Conservation (phyloP, 2,329 filamentous ascomycete genomes). For the Lasiodiplodia sp. region DNA sequence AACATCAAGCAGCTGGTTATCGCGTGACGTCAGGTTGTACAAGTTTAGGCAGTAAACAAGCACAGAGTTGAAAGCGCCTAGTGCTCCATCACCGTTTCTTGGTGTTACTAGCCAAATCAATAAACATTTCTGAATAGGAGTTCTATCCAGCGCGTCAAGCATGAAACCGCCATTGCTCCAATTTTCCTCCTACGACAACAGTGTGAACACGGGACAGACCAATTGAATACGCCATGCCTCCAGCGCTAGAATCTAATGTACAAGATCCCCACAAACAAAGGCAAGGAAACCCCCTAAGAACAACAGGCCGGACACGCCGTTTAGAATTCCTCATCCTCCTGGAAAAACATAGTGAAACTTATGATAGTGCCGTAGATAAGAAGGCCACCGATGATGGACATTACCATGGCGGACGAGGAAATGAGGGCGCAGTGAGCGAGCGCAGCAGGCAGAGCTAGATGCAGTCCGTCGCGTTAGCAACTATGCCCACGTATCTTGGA, state of each 20-base stretch:
- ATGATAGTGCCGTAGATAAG: conserved; percentile 98
- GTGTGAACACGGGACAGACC: conserved; percentile 9
- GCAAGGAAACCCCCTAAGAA: conserved; percentile 4
- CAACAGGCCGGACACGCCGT: conserved; percentile 22
- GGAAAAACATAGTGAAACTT: conserved; percentile 97
- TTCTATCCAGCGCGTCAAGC: conserved; percentile 1
- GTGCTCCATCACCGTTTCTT: not conserved
- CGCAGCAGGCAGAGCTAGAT: conserved; percentile 80
- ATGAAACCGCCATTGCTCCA: conserved; percentile 19
- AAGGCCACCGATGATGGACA: conserved; percentile 91
- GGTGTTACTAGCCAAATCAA: not conserved
- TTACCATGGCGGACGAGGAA: conserved; percentile 83
- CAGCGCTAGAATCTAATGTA: conserved; percentile 29
- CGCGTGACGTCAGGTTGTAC: conserved; percentile 10
- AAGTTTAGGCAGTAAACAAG: not conserved
- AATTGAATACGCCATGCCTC: conserved; percentile 21
- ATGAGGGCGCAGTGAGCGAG: conserved; percentile 90
- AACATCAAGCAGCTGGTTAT: not conserved
- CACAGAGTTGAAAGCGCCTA: not conserved
- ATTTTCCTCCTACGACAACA: conserved; percentile 8
- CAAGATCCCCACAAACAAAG: conserved; percentile 24
- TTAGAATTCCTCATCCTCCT: conserved; percentile 95
- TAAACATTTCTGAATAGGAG: not conserved
- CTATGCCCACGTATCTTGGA: not conserved
- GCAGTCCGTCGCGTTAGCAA: conserved; percentile 15